Percentiles rank a stretch among this genome's conserved stretches.
Conservation (phyloP, 2,329 filamentous ascomycete genomes). For the Botrytis medusae region DNA sequence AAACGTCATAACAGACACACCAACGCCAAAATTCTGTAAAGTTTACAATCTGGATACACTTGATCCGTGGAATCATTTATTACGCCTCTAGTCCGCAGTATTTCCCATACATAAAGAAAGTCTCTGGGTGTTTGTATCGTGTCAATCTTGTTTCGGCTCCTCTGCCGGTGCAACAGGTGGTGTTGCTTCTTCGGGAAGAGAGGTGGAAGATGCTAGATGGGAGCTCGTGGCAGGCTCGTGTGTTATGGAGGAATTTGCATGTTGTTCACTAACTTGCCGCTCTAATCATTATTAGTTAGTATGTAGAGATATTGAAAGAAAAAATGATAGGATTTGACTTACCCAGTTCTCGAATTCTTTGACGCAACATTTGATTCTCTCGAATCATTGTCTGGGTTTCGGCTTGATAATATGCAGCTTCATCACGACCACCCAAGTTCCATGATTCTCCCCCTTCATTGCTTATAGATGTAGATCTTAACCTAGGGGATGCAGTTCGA, state of each 20-base stretch:
- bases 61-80: constrained; percentile 2
- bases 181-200: constrained; percentile 34
- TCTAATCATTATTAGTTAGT: constrained; percentile 30
- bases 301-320: neutral
- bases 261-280: constrained; percentile 35
- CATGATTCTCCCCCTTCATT: constrained; percentile 59
- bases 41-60: constrained; percentile 17
- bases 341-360: constrained; percentile 73
- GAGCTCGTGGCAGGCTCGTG: constrained; percentile 39
- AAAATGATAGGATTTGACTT: constrained; percentile 34
- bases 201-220: constrained; percentile 36
- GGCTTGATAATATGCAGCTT: constrained; percentile 77
- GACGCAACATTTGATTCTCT: constrained; percentile 80
- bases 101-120: constrained; percentile 1
- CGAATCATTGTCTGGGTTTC: constrained; percentile 75
- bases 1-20: neutral
- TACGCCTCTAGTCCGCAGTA: constrained; percentile 8
- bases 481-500: constrained; percentile 53
- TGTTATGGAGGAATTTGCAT: constrained; percentile 36
- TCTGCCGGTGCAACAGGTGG: constrained; percentile 16
- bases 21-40: constrained; percentile 11
- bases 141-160: constrained; percentile 28
- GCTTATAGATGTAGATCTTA: constrained; percentile 59
- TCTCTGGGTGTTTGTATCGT: neutral
- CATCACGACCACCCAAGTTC: constrained; percentile 65